A percentile compares a stretch with the other conserved stretches of the same genome.
Evolutionary conservation across 2,329 filamentous ascomycete species (phyloP).

Genomic region (Xylariaceae sp.): DNA sequence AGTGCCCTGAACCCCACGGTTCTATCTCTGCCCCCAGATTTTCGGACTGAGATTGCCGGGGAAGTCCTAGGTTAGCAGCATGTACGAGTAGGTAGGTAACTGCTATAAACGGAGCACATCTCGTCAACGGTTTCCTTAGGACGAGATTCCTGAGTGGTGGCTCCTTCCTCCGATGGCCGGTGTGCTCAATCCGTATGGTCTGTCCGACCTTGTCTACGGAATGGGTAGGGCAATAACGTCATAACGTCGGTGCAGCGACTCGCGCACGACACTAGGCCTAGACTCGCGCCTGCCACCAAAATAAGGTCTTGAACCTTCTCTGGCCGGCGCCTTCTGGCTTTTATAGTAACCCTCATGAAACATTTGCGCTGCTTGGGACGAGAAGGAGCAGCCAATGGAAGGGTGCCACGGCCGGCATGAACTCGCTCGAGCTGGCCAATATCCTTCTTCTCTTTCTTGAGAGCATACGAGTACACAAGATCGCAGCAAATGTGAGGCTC

Average conservation of each 20-base stretch:
- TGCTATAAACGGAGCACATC: neutral
- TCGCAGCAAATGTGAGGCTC: too few relatives aligned
- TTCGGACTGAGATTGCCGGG: conserved; percentile 10
- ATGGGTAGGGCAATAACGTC: neutral
- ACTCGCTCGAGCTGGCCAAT: neutral
- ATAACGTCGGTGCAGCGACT: neutral
- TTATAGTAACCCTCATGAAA: neutral
- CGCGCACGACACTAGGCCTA: neutral
- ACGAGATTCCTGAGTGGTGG: neutral
- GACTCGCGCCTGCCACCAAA: neutral
- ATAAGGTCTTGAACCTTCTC: too few relatives aligned
- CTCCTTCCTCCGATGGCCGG: neutral
- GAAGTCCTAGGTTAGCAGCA: neutral
- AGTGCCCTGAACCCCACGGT: conserved; percentile 13
- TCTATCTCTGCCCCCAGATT: conserved; percentile 9
- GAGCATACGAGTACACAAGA: too few relatives aligned
- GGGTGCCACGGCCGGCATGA: neutral
- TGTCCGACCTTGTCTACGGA: too few relatives aligned
- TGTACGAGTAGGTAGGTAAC: neutral
- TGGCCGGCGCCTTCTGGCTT: neutral
- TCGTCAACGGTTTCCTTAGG: neutral
- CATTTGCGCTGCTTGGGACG: neutral
- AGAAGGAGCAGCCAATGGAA: neutral
- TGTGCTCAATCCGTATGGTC: neutral
- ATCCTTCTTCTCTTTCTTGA: neutral